Evolutionary conservation across 306 rosid species (phyloP).

Genomic region (Alnus glutinosa): DNA sequence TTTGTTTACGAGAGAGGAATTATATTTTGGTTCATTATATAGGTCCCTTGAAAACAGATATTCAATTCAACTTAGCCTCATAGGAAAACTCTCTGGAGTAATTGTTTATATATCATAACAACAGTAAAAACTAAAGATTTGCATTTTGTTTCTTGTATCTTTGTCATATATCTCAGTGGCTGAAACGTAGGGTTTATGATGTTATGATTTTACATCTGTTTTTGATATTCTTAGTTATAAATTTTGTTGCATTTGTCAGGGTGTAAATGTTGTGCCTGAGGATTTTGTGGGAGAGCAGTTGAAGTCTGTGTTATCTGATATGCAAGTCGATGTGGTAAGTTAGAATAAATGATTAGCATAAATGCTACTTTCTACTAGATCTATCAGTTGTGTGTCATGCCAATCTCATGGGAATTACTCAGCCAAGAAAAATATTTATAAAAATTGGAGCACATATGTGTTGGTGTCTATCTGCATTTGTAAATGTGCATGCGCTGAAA

Average conservation of each 20-base stretch:
- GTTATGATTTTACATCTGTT: neutral
- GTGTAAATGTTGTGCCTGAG: constrained; percentile 56
- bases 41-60: neutral
- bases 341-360: constrained; percentile 16
- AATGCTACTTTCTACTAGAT: neutral
- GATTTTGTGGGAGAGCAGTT: constrained; percentile 77
- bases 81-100: neutral
- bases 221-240: neutral
- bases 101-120: neutral
- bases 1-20: constrained; percentile 9
- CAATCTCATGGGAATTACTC: neutral
- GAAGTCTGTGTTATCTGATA: constrained; percentile 81
- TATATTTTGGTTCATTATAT: neutral
- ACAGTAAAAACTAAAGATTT: neutral
- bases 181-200: neutral
- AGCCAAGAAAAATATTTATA: neutral
- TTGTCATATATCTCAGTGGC: neutral
- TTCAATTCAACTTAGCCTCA: neutral
- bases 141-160: neutral
- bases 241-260: constrained; percentile 45
- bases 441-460: neutral
- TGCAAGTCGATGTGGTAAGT: constrained; percentile 93
- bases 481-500: neutral
- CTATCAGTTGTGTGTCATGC: neutral
- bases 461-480: neutral